phyloP scores from a whole-genome alignment of 345 rosid species.

The Gynandropsis gynandra region DNA sequence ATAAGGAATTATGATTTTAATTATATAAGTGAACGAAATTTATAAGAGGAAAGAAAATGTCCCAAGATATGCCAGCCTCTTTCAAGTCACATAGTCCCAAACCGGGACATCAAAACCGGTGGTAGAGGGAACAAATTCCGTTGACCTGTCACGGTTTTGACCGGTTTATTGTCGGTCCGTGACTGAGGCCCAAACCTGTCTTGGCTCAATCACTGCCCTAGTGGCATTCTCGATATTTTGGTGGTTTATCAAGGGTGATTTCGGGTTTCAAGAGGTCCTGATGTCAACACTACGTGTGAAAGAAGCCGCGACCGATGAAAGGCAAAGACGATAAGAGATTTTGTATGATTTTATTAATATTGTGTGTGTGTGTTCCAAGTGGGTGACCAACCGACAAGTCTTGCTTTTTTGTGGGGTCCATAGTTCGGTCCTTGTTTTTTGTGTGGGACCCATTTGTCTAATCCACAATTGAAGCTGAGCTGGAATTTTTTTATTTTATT shows the following conservation, averaged over 20 bases:
- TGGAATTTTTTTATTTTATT: too few species aligned
- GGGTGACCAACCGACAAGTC: conserved; percentile 71
- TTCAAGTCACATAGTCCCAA: conserved; percentile 9
- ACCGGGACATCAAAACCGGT: conserved; percentile 27
- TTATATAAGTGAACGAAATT: too few species aligned
- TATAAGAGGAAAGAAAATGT: conserved; percentile 27
- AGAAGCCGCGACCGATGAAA: conserved; percentile 16
- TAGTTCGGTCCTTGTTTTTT: too few species aligned
- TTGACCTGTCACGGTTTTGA: conserved; percentile 27
- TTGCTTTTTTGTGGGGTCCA: conserved; percentile 14
- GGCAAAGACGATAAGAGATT: conserved; percentile 9
- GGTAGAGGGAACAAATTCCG: conserved; percentile 25
- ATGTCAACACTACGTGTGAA: conserved; percentile 48
- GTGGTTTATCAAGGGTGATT: conserved; percentile 2
- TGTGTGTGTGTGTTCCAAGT: conserved; percentile 49
- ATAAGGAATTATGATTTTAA: too few species aligned
- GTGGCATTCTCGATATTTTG: conserved; percentile 27
- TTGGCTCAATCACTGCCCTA: conserved; percentile 38
- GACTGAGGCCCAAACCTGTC: conserved; percentile 35
- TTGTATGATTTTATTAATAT: background rate
- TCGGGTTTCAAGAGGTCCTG: conserved; percentile 24
- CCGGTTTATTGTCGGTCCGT: conserved; percentile 35
- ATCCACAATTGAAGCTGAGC: conserved; percentile 30
- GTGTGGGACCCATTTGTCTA: conserved; percentile 28
- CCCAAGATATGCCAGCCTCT: conserved; percentile 28